phyloP scores from a whole-genome alignment of 108 stramenopile genomes.

The Aurantiochytrium sp. region DNA sequence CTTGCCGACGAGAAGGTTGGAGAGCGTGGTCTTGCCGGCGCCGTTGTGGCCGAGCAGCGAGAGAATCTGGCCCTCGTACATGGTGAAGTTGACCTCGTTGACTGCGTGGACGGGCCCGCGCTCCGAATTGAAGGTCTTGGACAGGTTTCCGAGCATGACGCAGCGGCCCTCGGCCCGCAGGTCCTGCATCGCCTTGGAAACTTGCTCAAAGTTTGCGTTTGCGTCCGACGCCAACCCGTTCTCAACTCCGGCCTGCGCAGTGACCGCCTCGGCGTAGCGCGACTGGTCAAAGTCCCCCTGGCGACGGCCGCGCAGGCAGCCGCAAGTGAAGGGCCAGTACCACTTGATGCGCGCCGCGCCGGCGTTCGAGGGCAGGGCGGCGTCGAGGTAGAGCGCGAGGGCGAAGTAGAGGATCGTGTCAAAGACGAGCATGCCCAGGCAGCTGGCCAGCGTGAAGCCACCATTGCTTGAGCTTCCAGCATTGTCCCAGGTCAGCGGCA shows the following conservation, averaged over 20 bases:
- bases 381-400: conserved; percentile 41
- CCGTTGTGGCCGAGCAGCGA: conserved; percentile 63
- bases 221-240: not conserved
- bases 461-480: not conserved
- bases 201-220: not conserved
- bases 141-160: not conserved
- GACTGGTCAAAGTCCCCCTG: not conserved
- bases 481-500: not conserved
- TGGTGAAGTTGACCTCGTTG: conserved; percentile 19
- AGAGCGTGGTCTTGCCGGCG: conserved; percentile 48
- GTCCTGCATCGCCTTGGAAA: not conserved
- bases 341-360: not conserved
- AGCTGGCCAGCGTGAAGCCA: not conserved
- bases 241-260: not conserved
- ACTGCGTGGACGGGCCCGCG: conserved; percentile 10
- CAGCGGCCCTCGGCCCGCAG: not conserved
- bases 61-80: conserved; percentile 47
- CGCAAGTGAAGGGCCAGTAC: not conserved
- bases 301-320: not conserved
- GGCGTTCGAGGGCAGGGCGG: conserved; percentile 28
- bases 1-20: conserved; percentile 37
- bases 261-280: not conserved
- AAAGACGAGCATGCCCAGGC: not conserved
- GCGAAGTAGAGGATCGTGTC: conserved; percentile 36
- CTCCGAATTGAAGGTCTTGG: not conserved